phyloP scores from a whole-genome alignment of 176 grass and related monocot species.

The Ensete glaucum region DNA sequence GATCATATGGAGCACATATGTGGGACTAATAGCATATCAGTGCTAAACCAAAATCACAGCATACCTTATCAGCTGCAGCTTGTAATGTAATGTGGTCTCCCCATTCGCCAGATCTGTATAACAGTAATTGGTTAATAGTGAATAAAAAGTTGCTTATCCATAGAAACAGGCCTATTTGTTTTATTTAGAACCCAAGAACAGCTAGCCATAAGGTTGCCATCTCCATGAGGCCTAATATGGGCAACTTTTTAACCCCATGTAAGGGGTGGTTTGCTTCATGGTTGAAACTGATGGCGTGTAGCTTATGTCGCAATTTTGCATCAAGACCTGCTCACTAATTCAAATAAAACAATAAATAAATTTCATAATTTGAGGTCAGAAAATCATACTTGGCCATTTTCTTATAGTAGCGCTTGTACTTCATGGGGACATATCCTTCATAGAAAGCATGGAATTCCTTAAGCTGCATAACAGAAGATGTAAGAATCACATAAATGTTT shows the following conservation, averaged over 20 bases:
- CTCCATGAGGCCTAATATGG: no score
- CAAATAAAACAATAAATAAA: neutral
- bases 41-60: neutral
- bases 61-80: conserved; percentile 90
- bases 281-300: neutral
- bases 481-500: conserved; percentile 17
- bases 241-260: neutral
- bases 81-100: conserved; percentile 95
- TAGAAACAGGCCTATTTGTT: neutral
- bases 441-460: conserved; percentile 64
- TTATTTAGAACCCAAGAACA: neutral
- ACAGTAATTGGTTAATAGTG: neutral
- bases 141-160: neutral
- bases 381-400: conserved; percentile 92
- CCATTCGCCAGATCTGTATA: conserved; percentile 81
- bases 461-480: conserved; percentile 52
- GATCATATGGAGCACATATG: conserved; percentile 5
- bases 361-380: neutral
- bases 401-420: conserved; percentile 87
- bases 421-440: conserved; percentile 96
- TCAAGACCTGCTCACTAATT: neutral
- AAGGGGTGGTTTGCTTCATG: neutral
- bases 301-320: neutral
- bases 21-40: neutral
- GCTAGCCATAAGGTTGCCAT: neutral